These are phyloP conservation scores for Plenodomus tracheiphilus DNA, from an alignment of 2,329 filamentous ascomycete genomes.

Conservation along the genomic window DNA sequence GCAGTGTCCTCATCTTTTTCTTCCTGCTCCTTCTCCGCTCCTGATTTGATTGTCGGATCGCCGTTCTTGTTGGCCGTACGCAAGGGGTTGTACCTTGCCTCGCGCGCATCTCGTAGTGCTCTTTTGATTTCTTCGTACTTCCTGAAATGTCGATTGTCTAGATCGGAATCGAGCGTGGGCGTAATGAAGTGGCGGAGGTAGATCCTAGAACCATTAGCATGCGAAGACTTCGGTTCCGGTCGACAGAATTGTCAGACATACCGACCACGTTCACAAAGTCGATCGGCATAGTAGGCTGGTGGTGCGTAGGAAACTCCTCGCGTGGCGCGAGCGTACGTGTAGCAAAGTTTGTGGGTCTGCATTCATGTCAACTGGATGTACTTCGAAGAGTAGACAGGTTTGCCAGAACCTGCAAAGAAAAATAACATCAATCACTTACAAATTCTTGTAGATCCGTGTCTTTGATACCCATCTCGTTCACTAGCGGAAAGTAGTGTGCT, in stretches of 20 bases:
- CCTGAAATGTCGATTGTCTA: not conserved
- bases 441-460: slow-evolving; percentile 7
- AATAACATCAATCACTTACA: too few relatives aligned
- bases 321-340: slow-evolving; percentile 37
- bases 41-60: not conserved
- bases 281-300: slow-evolving; percentile 47
- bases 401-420: too few relatives aligned
- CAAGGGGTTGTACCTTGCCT: not conserved
- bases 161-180: not conserved
- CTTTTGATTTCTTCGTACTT: not conserved
- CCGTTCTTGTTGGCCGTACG: not conserved
- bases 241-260: not conserved
- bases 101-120: not conserved
- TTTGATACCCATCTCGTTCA: slow-evolving; percentile 28
- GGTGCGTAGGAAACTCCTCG: slow-evolving; percentile 40
- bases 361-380: not conserved
- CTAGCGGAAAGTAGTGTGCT: slow-evolving; percentile 40
- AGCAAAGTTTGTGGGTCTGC: slow-evolving; percentile 30
- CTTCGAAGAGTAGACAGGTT: not conserved
- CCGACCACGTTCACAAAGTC: slow-evolving; percentile 44
- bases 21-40: not conserved
- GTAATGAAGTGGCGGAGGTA: slow-evolving; percentile 5
- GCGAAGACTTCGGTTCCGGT: not conserved
- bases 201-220: not conserved
- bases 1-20: not conserved